Base-by-base conservation (phyloP, 2,329 filamentous ascomycete genomes). In the Graphium sp. region DNA sequence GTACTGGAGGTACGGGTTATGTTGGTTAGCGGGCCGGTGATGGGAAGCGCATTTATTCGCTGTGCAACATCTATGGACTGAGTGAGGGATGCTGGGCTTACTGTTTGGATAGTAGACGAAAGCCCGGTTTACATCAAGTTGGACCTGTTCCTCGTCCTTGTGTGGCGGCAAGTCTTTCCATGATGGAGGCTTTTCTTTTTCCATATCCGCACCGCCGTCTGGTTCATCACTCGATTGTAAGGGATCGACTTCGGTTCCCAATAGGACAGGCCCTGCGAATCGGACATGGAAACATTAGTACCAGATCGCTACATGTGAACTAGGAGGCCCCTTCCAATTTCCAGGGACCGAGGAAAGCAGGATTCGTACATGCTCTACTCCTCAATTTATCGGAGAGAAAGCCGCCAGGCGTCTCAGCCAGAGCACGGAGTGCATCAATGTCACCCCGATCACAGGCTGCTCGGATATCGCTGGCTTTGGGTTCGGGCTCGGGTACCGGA, bases 81-180 rank as follows among this genome's bases (percentile, higher is more conserved):
- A 39, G 23, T 15, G n/a, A 16, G 15, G 12, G 19, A 18, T 9
- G 12, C 21, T 32, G 20, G 16, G 44, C 64, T 42, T 61, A 89
- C 84, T 69, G 36, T 69, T 66, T 9, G 89, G 89, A 49, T 98
- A 98, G 56, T 94, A 91, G 35, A 95, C 78, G 52, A 98, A 98
- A n/a, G 89, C 85, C 32, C 89, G 70, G 52, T 94, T 73, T 32
- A 98, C 89, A 47, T 98, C 89, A 26, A 95, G 65, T 44, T 75
- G 67, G 22, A 98, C 84, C 53, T 98, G 89, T 28, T 79, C 74
- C 50, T 98, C 89, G 43, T 98, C 89, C 19, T 57, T 58, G 52
- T 98, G 89, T n/a, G 53, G 62, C 18, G 76, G 68, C 22, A 93
- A 56, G n/a, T 60, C 45, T 36, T 56, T 55, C 76, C 77, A 81